phyloP scores from a whole-genome alignment of 306 rosid species.

The Citrullus colocynthis region DNA sequence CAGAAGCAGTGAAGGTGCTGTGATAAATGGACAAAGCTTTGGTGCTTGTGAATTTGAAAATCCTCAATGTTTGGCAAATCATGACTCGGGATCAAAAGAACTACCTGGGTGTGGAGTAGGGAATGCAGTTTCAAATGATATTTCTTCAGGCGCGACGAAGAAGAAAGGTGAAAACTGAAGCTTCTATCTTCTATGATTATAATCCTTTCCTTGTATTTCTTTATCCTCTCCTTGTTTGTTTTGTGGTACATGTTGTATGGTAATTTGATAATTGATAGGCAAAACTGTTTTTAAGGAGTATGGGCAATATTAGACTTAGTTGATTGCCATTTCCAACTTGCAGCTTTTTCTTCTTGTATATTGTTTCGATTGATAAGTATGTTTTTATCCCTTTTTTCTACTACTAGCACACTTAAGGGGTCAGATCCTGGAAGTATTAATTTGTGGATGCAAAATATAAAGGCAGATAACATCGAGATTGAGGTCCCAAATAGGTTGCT shows the following conservation, averaged over 20 bases:
- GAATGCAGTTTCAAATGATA: constrained; percentile 23
- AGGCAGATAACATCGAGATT: not conserved
- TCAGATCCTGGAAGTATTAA: not conserved
- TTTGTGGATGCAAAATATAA: not conserved
- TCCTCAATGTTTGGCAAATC: constrained; percentile 57
- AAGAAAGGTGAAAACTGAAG: constrained; percentile 8
- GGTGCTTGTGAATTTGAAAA: constrained; percentile 75
- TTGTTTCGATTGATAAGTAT: not conserved
- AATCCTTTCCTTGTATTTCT: not conserved
- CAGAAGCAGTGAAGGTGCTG: constrained; percentile 24
- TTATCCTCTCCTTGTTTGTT: not conserved
- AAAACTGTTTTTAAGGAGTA: not conserved
- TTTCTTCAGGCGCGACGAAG: constrained; percentile 29
- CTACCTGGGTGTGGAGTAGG: constrained; percentile 39
- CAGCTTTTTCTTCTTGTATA: not conserved
- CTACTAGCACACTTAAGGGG: not conserved
- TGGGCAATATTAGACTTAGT: not conserved
- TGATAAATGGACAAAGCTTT: constrained; percentile 31
- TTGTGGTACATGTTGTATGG: not conserved
- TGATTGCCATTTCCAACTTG: not conserved
- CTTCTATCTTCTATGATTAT: not conserved
- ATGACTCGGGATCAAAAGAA: constrained; percentile 41
- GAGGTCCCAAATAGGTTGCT: not conserved
- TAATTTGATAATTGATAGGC: not conserved
- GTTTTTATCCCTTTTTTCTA: not conserved